These are phyloP conservation scores for Coniochaeta prunicola DNA, from an alignment of 2,329 filamentous ascomycete genomes.

Conservation along the genomic window DNA sequence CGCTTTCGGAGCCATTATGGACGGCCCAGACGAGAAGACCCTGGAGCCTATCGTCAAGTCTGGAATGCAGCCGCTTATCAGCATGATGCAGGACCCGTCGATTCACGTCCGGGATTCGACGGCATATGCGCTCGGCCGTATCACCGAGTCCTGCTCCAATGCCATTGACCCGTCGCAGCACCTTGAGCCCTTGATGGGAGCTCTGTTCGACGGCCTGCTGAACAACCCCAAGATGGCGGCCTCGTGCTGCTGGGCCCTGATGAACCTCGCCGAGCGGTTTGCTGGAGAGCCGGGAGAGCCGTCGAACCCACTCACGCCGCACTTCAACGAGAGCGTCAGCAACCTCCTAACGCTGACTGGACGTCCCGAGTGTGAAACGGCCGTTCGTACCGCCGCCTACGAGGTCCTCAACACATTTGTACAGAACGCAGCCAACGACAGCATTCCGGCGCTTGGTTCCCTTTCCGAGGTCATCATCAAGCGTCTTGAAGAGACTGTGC, in stretches of 20 bases:
- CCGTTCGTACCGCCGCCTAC: slow-evolving; percentile 90
- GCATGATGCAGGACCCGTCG: slow-evolving; percentile 82
- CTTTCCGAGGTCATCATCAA: slow-evolving; percentile 85
- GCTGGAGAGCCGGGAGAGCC: slow-evolving; percentile 72
- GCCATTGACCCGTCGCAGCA: slow-evolving; percentile 82
- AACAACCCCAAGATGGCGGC: slow-evolving; percentile 95
- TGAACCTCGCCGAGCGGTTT: slow-evolving; percentile 96
- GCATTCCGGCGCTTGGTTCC: slow-evolving; percentile 69
- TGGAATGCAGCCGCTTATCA: slow-evolving; percentile 83
- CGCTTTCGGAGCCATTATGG: slow-evolving; percentile 97
- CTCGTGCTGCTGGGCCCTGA: slow-evolving; percentile 97
- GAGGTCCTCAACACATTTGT: slow-evolving; percentile 96
- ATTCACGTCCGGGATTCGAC: slow-evolving; percentile 93
- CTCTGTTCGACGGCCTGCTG: slow-evolving; percentile 82
- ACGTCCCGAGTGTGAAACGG: slow-evolving; percentile 72
- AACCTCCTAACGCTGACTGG: slow-evolving; percentile 82
- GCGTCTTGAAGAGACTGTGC: slow-evolving; percentile 82
- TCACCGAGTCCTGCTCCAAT: slow-evolving; percentile 88
- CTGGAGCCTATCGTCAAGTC: slow-evolving; percentile 94
- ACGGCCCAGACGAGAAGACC: slow-evolving; percentile 88
- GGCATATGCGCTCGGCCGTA: slow-evolving; percentile 90
- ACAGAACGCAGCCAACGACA: slow-evolving; percentile 81
- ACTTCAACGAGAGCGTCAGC: slow-evolving; percentile 88
- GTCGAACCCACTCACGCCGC: slow-evolving; percentile 77
- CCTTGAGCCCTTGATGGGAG: slow-evolving; percentile 76